Evolutionary conservation across 1,139 yeast genomes (phyloP).

Genomic region (Sporopachydermia cereana): DNA sequence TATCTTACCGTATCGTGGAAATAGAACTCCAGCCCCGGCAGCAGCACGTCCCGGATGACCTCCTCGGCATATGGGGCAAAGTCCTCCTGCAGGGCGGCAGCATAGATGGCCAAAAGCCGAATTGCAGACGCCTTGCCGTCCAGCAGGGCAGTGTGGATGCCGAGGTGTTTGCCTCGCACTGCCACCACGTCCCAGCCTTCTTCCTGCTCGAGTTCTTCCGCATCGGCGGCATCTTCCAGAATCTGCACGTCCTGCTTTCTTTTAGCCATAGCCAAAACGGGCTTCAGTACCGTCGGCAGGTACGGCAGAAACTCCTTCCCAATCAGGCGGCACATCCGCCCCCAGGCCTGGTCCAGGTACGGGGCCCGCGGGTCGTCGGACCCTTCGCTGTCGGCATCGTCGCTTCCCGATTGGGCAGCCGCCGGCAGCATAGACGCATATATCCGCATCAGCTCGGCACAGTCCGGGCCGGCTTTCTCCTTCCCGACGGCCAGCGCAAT

Average conservation of each 20-base stretch:
- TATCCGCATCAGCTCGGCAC: constrained; percentile 60
- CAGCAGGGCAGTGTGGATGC: constrained; percentile 82
- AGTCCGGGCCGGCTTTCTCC: constrained; percentile 72
- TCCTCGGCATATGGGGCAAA: constrained; percentile 79
- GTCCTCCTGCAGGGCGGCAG: constrained; percentile 69
- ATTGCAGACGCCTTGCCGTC: constrained; percentile 92
- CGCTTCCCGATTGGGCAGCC: constrained; percentile 29
- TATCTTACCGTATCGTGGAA: constrained; percentile 92
- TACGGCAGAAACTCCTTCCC: constrained; percentile 85
- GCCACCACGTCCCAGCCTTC: constrained; percentile 96
- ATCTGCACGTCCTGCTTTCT: constrained; percentile 83
- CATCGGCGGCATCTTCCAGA: constrained; percentile 78
- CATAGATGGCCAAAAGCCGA: constrained; percentile 80
- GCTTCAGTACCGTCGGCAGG: constrained; percentile 81
- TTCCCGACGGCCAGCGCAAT: constrained; percentile 96
- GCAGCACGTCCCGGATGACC: constrained; percentile 63
- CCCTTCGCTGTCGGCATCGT: constrained; percentile 19
- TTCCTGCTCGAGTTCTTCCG: constrained; percentile 68
- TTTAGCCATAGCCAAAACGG: constrained; percentile 71
- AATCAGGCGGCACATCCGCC: constrained; percentile 75
- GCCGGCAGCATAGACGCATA: constrained; percentile 65
- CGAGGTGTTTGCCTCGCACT: constrained; percentile 84
- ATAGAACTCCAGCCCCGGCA: constrained; percentile 84
- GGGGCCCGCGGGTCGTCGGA: constrained; percentile 78
- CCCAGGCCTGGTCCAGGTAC: constrained; percentile 93